Percentiles rank a stretch among this genome's conserved stretches.
These are phyloP conservation scores for Saccharomyces hybrid DNA, from an alignment of 1,139 yeast genomes.

Conservation along the genomic window DNA sequence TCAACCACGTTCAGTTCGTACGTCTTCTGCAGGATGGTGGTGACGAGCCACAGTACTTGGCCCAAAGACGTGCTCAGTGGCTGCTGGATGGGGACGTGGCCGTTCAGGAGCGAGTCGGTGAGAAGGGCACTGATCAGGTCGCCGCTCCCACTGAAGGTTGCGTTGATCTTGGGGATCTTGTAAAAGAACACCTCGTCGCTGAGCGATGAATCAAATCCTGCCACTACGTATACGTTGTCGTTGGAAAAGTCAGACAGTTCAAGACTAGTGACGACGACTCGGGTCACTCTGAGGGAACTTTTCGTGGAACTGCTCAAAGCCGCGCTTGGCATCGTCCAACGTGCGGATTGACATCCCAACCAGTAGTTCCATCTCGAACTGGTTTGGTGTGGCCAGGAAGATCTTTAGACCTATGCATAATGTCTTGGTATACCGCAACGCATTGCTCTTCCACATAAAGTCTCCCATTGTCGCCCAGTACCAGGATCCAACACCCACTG, in stretches of 20 bases:
- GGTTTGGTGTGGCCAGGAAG: constrained; percentile 79
- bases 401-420: constrained; percentile 48
- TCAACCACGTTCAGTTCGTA: constrained; percentile 18
- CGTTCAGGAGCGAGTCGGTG: constrained; percentile 46
- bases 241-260: constrained; percentile 23
- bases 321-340: constrained; percentile 37
- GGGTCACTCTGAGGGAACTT: constrained; percentile 44
- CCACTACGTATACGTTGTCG: constrained; percentile 40
- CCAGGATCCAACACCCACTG: constrained; percentile 85
- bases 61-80: constrained; percentile 22
- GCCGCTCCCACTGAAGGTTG: constrained; percentile 88
- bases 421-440: constrained; percentile 53
- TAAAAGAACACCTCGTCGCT: constrained; percentile 33
- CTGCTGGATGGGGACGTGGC: constrained; percentile 9
- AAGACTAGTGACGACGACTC: constrained; percentile 66
- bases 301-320: constrained; percentile 44
- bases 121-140: constrained; percentile 79
- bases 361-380: constrained; percentile 75
- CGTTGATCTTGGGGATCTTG: constrained; percentile 50
- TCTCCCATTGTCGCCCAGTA: constrained; percentile 84
- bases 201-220: constrained; percentile 37
- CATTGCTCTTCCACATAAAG: constrained; percentile 70
- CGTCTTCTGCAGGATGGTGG: constrained; percentile 31
- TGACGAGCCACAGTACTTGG: constrained; percentile 31
- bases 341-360: constrained; percentile 46